Evolutionary conservation across 768 basidiomycete species (phyloP).

Genomic region (Xanthoconium purpureum): DNA sequence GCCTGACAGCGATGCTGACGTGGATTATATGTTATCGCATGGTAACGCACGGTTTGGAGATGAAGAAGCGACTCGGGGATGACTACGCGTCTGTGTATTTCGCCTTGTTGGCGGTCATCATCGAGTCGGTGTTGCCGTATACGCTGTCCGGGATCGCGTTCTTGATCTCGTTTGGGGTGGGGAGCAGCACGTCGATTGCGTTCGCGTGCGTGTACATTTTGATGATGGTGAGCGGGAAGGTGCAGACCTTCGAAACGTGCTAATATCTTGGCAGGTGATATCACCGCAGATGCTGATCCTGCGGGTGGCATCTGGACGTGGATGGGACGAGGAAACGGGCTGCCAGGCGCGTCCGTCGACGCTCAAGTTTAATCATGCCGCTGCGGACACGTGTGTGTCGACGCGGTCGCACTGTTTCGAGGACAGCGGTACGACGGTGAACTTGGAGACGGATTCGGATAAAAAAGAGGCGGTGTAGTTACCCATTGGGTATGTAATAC

Average conservation of each 20-base stretch:
- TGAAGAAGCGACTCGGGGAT: conserved; percentile 14
- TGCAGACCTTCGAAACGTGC: background rate
- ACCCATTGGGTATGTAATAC: background rate
- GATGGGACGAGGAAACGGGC: conserved; percentile 15
- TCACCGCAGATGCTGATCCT: conserved; percentile 27
- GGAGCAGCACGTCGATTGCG: conserved; percentile 10
- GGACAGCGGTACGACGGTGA: background rate
- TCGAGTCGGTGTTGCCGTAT: conserved; percentile 29
- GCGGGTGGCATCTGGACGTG: conserved; percentile 18
- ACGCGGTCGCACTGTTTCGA: background rate
- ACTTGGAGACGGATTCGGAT: background rate
- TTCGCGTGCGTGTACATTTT: conserved; percentile 21
- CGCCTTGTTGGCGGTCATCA: conserved; percentile 8
- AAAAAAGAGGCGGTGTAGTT: conserved; percentile 2
- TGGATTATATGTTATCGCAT: conserved; percentile 18
- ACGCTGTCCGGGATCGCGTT: conserved; percentile 26
- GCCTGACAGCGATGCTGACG: conserved; percentile 22
- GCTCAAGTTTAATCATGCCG: conserved; percentile 10
- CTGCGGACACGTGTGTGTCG: background rate
- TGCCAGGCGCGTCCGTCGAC: background rate
- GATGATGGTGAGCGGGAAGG: conserved; percentile 20
- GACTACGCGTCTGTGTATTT: conserved; percentile 24
- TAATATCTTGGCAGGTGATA: conserved; percentile 17
- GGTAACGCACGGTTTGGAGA: conserved; percentile 8
- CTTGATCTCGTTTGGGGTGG: conserved; percentile 18